Evolutionary conservation across 1,139 yeast species (phyloP), one percentile per base, ranked within the genome.

Genomic region (Komagataea norvegica): DNA sequence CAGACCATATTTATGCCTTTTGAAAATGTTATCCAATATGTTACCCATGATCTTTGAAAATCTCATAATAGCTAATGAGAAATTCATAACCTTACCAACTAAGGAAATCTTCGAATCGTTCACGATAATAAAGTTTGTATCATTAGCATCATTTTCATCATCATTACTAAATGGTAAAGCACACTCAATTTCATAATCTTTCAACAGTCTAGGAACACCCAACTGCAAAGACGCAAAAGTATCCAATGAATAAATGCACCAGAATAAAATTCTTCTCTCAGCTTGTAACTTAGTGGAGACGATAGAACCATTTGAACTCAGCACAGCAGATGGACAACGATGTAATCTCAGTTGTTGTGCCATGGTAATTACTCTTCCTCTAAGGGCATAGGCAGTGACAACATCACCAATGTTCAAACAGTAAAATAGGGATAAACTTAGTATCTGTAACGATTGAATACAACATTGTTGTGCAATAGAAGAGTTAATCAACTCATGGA

Each of bases 291-390:
- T 62, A 42, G 70, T 68, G 5, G 76, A 69, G 31, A 77, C 76
- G 36, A 73, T 73, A 8, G 77, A 73, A 6, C 81, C 79, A 34
- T 65, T 68, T 13, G 68, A 67, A 3, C 75, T 73, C 37, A 82
- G 61, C 6, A 87, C 89, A 0, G 93, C 89, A 11, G 89, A 83
- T 11, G 95, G 95, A 60, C 95, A 83, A 47, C 95, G 71, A 56
- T 87, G 95, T 36, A 88, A 67, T 49, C 96, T 75, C 38, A 88
- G 64, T 49, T 88, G 93, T 53, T 85, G 95, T 3, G 91, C 82
- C 89, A 85, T 83, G 20, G 88, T 79, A 6, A 82, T 77, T 7
- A 83, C 79, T 49, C 81, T 67, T 31, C 91, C 89, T 44, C 95
- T 68, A 31, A 82, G 67, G 42, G 80, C 83, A 62, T 86, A 87